Evolutionary conservation across 2,329 filamentous ascomycete species (phyloP), one percentile per base, ranked within the genome.

Genomic region (Botryotinia globosa): DNA sequence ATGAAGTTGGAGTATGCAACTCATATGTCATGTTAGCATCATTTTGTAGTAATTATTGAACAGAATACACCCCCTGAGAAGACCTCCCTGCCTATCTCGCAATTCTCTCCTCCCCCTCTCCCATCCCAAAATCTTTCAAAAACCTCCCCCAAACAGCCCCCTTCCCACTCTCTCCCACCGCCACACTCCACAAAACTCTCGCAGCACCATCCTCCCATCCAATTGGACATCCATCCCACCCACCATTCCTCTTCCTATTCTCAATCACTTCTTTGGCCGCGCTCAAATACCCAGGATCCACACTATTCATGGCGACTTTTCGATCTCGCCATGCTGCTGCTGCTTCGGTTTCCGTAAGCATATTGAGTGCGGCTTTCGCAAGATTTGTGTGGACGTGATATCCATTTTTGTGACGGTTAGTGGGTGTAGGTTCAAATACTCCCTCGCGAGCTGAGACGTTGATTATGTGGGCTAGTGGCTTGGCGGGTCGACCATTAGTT

Each of bases 321-420:
- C 70, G 58, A 39, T 66, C 39, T 18, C 63, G 67, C 75, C 75
- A 76, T 10, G 75, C 72, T 18, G 73, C 71, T 37, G 45, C 67
- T 29, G 73, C 74, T 72, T 76, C 75, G 0, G 75, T 76, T 25
- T 76, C 75, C 1, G 74, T 76, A 4, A 76, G 44, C 75, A 76
- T 76, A n/a, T 76, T 76, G 25, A 76, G 67, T 18, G 75, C 74
- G 12, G 74, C 75, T 72, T 76, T 76, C n/a, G 75, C 67, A 16
- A 76, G 64, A 45, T 76, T 76, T 0, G 75, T 76, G 56, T 76
- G 75, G 2, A 75, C 74, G n/a, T 76, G 74, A 34, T 74, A 63
- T 14, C 75, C 75, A 1, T 72, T 71, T 56, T 76, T 75, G 18
- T 65, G 34, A 5, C 51, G 45, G 3, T 72, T 71, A 9, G 29